These are phyloP conservation scores for Dentiscutata heterogama DNA, from an alignment of 371 early-diverging fungal genomes.

Conservation along the genomic window DNA sequence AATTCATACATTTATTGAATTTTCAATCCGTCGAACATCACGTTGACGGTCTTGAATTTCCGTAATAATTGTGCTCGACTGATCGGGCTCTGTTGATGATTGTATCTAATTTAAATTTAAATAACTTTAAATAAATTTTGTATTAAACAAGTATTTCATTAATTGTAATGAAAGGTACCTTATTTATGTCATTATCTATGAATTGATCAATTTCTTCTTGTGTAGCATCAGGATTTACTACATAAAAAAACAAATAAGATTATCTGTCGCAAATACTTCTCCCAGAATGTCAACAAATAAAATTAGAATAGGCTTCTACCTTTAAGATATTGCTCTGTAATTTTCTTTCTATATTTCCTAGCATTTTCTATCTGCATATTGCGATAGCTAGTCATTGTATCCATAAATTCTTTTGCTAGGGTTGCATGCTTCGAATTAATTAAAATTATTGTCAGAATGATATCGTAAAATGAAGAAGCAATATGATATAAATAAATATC, in stretches of 20 bases:
- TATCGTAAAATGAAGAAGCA: not conserved
- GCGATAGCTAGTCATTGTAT: slow-evolving; percentile 31
- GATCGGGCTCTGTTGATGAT: not conserved
- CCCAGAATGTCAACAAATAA: not conserved
- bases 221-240: slow-evolving; percentile 37
- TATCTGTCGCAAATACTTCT: too few relatives aligned
- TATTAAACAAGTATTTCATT: not conserved
- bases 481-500: too few relatives aligned
- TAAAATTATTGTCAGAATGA: not conserved
- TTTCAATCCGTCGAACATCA: slow-evolving; percentile 28
- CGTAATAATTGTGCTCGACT: not conserved
- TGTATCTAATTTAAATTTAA: not conserved
- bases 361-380: slow-evolving; percentile 24
- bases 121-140: not conserved
- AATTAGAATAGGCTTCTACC: not conserved
- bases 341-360: slow-evolving; percentile 15
- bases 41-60: slow-evolving; percentile 31
- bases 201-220: slow-evolving; percentile 20
- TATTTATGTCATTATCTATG: not conserved
- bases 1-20: slow-evolving; percentile 26
- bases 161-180: not conserved
- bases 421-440: not conserved
- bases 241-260: not conserved
- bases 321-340: not conserved
- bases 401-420: slow-evolving; percentile 34